These are phyloP conservation scores for Crithidia acanthocephali DNA, from an alignment of 208 protist genomes.

Conservation along the genomic window DNA sequence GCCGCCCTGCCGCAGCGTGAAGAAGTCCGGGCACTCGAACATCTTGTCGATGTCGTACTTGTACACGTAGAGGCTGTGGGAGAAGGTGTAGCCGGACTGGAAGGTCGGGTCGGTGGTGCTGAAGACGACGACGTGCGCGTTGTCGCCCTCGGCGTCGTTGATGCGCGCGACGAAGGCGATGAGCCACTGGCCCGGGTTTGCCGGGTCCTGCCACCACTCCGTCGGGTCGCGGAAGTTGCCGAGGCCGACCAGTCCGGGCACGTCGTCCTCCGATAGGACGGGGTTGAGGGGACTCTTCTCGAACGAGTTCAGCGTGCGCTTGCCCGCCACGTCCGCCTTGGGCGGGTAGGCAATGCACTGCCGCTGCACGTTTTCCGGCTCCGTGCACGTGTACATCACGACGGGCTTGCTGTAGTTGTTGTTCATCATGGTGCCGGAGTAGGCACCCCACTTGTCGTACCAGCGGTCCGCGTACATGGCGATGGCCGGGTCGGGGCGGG, in stretches of 20 bases:
- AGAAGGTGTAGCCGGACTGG: constrained; percentile 50
- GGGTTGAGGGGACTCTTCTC: constrained; percentile 44
- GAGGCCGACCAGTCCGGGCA: constrained; percentile 41
- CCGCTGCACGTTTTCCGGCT: constrained; percentile 44
- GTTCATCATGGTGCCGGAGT: constrained; percentile 57
- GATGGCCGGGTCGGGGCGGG: constrained; percentile 26
- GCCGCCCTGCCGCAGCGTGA: constrained; percentile 29
- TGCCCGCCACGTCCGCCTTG: constrained; percentile 24
- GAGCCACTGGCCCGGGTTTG: constrained; percentile 41
- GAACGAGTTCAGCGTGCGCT: constrained; percentile 37
- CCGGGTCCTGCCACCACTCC: constrained; percentile 52
- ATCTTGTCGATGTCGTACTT: constrained; percentile 39
- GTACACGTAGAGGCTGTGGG: constrained; percentile 48
- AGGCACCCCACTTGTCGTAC: constrained; percentile 56
- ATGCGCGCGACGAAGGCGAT: constrained; percentile 52
- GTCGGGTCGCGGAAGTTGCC: constrained; percentile 62
- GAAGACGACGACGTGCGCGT: constrained; percentile 53
- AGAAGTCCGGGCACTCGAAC: constrained; percentile 64
- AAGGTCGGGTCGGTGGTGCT: constrained; percentile 46
- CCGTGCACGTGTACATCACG: constrained; percentile 55
- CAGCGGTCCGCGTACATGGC: constrained; percentile 42
- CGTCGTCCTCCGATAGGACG: constrained; percentile 39
- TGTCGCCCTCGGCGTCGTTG: constrained; percentile 38
- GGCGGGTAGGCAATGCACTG: constrained; percentile 52
- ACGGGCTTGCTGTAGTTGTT: constrained; percentile 44